Evolutionary conservation across 2,329 filamentous ascomycete genomes (phyloP), one percentile per base, ranked within the genome.

Genomic region (Xylaria sp.): DNA sequence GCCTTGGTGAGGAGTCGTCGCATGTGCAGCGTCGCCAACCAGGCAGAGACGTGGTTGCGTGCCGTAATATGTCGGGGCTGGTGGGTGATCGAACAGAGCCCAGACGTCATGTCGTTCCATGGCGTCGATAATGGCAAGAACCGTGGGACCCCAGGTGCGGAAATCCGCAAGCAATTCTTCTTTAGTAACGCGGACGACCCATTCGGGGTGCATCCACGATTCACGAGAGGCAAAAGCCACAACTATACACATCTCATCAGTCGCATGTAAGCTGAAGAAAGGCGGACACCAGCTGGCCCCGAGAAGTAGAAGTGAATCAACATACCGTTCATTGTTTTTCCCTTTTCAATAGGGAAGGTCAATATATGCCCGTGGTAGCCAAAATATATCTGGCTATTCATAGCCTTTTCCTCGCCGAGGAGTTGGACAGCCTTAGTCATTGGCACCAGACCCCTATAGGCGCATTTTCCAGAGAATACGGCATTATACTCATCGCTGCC

Each of bases 21-120:
- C 88, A 75, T 91, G 89, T 0, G 89, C 89, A 0, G 89, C 88
- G 73, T 91, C 89, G 15, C 89, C 89, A 0, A 88, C 77, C 1
- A 91, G 81, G 46, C 82, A 83, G 28, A 86, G 73, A 0, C 83
- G 79, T 10, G 73, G 74, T 8, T 58, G 52, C 8, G 64, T 59
- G 8, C 80, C 81, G 28, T 80, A 80, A 72, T 79, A 81, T 52
- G 83, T 86, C 12, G 75, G 74, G 1, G 80, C 80, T 0, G 84
- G 77, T 0, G 82, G 83, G 51, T 82, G 73, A n/a, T 83, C 78
- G 39, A 80, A 81, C 0, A 84, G 77, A 56, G 85, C 83, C 71
- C 84, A 86, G 39, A 85, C 80, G 1, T 81, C 84, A 76, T 79
- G 90, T 75, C 82, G 71, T 57, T 76, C 73, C 73, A 78, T 77